These are phyloP conservation scores for Cladosporium oxysporum DNA, from an alignment of 2,329 filamentous ascomycete species.

Conservation along the genomic window DNA sequence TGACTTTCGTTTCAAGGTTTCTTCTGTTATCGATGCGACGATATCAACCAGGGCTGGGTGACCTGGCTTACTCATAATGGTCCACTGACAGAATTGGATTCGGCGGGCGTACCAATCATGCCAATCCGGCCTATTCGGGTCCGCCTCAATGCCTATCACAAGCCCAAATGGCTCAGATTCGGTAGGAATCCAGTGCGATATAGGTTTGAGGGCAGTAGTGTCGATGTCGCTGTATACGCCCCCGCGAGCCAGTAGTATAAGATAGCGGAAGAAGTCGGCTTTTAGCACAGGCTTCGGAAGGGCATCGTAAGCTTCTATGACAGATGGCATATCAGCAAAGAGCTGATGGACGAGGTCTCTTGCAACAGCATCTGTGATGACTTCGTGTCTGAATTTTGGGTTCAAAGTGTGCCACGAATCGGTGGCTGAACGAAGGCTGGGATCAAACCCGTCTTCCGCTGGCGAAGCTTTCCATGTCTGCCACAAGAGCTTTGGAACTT, in stretches of 20 bases:
- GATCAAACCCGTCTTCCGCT: conserved; percentile 70
- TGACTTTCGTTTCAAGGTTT: conserved; percentile 71
- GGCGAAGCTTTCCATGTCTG: conserved; percentile 96
- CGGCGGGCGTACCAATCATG: conserved; percentile 90
- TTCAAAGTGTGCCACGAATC: conserved; percentile 86
- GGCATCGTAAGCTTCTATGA: conserved; percentile 51
- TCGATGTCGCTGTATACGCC: conserved; percentile 49
- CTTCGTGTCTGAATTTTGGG: conserved; percentile 90
- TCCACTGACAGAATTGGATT: conserved; percentile 99
- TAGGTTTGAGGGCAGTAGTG: conserved; percentile 78
- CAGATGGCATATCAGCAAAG: conserved; percentile 68
- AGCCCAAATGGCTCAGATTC: conserved; percentile 78
- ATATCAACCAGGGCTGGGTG: conserved; percentile 89
- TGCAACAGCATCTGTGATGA: conserved; percentile 88
- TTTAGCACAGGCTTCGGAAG: conserved; percentile 57
- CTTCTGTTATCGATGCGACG: conserved; percentile 71
- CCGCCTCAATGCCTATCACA: conserved; percentile 92
- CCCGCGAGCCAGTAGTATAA: no score
- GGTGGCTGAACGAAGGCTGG: conserved; percentile 76
- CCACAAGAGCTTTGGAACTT: conserved; percentile 98
- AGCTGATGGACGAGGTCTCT: conserved; percentile 78
- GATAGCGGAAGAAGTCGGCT: conserved; percentile 37
- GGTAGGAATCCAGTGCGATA: conserved; percentile 81
- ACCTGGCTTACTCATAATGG: conserved; percentile 91
- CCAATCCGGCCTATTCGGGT: conserved; percentile 92